Percentiles rank a stretch among this genome's conserved stretches.
These are phyloP conservation scores for Mycena sp. DNA, from an alignment of 1,284 basidiomycete genomes.

Conservation along the genomic window DNA sequence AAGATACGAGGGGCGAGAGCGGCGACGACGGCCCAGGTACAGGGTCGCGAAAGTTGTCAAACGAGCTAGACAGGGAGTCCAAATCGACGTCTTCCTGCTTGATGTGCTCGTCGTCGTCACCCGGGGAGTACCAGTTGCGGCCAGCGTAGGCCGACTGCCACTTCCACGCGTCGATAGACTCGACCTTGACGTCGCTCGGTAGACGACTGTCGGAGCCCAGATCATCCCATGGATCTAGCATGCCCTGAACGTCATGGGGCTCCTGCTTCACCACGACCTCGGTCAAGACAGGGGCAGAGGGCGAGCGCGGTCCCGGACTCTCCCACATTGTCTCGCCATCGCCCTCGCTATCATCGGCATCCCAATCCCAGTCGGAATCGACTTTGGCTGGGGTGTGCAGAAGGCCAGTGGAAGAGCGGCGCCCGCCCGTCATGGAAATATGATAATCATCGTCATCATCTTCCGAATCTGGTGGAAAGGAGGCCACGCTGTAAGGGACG, in stretches of 20 bases:
- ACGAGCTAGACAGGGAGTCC: conserved; percentile 40
- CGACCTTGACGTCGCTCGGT: conserved; percentile 46
- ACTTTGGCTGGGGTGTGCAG: conserved; percentile 19
- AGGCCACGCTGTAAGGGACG: conserved; percentile 60
- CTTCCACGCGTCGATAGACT: conserved; percentile 58
- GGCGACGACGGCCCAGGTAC: conserved; percentile 31
- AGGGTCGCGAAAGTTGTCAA: conserved; percentile 28
- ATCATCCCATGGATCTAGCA: conserved; percentile 74
- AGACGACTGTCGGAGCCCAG: conserved; percentile 17
- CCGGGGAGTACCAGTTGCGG: conserved; percentile 31
- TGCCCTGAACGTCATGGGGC: conserved; percentile 61
- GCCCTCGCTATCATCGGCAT: conserved; percentile 53
- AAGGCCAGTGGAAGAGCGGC: conserved; percentile 40
- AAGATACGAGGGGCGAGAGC: conserved; percentile 33
- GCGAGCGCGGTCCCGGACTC: conserved; percentile 66
- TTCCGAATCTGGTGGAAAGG: conserved; percentile 73
- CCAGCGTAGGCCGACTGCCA: conserved; percentile 49
- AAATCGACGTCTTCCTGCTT: conserved; percentile 55
- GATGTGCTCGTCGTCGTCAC: conserved; percentile 45
- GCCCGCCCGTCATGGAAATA: conserved; percentile 53
- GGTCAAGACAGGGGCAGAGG: conserved; percentile 49
- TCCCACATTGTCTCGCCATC: conserved; percentile 63
- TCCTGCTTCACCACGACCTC: conserved; percentile 65
- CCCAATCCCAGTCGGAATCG: conserved; percentile 37
- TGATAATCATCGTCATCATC: conserved; percentile 62